Evolutionary conservation across 148 eudicot species (phyloP).

Genomic region (Silene conica): DNA sequence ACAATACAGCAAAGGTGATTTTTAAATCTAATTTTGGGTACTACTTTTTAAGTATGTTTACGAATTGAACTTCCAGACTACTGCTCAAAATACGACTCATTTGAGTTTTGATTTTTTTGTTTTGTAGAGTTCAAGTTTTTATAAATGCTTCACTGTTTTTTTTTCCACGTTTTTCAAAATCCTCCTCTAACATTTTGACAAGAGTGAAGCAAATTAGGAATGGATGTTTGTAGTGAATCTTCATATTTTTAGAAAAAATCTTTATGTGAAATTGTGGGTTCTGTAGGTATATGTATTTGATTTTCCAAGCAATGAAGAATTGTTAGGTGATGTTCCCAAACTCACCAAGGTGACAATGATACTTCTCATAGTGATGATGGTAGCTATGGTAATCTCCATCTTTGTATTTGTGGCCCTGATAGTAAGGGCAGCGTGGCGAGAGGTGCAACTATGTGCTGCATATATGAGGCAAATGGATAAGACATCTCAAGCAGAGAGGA

Average conservation of each 20-base stretch:
- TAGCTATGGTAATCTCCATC: conserved; percentile 23
- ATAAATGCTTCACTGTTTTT: too few species aligned
- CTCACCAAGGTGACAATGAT: conserved; percentile 23
- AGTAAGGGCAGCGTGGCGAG: conserved; percentile 35
- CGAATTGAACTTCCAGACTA: neutral
- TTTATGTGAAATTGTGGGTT: neutral
- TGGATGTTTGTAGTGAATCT: neutral
- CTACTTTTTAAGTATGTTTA: neutral
- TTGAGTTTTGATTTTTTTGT: neutral
- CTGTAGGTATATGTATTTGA: conserved; percentile 20
- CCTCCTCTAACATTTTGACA: too few species aligned
- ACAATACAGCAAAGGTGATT: too few species aligned
- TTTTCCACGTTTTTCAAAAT: too few species aligned
- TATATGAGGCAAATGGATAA: conserved; percentile 70
- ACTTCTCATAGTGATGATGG: conserved; percentile 33
- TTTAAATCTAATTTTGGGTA: too few species aligned
- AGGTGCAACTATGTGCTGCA: conserved; percentile 44
- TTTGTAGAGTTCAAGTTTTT: too few species aligned
- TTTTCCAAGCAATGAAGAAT: conserved; percentile 24
- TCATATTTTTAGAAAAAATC: neutral
- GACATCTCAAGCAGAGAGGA: conserved; percentile 67
- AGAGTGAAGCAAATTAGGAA: too few species aligned
- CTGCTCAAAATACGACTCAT: neutral
- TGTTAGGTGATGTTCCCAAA: conserved; percentile 20
- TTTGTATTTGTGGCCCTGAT: conserved; percentile 28